Conservation (phyloP, 192 early-diverging fungal species). For the Powellomyces hirtus region DNA sequence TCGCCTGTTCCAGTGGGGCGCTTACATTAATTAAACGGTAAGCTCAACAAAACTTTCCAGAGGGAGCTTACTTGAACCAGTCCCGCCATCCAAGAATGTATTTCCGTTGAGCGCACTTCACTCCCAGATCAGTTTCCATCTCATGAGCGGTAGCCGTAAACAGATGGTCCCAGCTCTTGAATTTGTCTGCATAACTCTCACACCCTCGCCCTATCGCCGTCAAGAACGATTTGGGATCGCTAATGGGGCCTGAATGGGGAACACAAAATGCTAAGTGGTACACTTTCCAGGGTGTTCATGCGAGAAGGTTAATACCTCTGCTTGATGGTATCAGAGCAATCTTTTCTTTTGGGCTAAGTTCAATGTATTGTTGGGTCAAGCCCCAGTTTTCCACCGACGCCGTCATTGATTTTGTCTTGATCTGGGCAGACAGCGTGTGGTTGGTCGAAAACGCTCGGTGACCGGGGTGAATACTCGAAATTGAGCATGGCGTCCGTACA, state of each 20-base stretch:
- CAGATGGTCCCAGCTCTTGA: constrained; percentile 47
- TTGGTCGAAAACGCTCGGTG: not conserved
- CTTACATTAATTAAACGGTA: not conserved
- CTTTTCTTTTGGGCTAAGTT: constrained; percentile 13
- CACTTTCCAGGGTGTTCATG: not conserved
- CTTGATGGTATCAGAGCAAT: constrained; percentile 27
- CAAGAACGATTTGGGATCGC: constrained; percentile 36
- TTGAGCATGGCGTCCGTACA: too few species aligned
- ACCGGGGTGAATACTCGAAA: too few species aligned
- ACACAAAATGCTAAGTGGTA: not conserved
- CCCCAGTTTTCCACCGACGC: constrained; percentile 26
- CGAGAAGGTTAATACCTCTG: constrained; percentile 24
- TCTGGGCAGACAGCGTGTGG: not conserved
- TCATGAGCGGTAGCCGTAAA: constrained; percentile 38
- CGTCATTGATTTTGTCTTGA: constrained; percentile 1
- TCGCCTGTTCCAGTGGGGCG: too few species aligned
- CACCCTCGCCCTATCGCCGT: constrained; percentile 43
- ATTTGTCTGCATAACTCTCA: constrained; percentile 42
- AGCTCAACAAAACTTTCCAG: not conserved
- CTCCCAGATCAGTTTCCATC: constrained; percentile 43
- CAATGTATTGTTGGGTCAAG: constrained; percentile 11
- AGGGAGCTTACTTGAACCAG: constrained; percentile 34
- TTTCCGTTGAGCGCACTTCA: constrained; percentile 40
- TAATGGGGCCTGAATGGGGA: constrained; percentile 16
- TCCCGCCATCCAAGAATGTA: constrained; percentile 46